A percentile compares a stretch with the other conserved stretches of the same genome.
phyloP scores from a whole-genome alignment of 768 basidiomycete genomes.

The Tricholoma terreum region DNA sequence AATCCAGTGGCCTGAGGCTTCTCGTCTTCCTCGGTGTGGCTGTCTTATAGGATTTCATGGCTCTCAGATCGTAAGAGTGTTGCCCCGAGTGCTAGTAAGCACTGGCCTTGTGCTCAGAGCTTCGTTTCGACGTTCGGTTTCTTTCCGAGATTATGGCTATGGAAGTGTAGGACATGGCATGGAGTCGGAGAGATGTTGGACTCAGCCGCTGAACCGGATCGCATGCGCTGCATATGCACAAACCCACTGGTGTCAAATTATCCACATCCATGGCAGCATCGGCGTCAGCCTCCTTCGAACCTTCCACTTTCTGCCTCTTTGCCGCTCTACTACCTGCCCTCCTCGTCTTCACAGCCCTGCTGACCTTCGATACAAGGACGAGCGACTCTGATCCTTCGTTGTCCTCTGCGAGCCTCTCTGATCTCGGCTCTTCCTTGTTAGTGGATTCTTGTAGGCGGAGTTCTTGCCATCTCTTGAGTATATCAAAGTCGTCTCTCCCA shows the following conservation, averaged over 20 bases:
- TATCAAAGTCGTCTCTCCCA: too few species aligned
- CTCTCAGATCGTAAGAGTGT: too few species aligned
- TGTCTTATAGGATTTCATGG: too few species aligned
- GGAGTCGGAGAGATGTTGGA: too few species aligned
- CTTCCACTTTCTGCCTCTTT: conserved; percentile 21
- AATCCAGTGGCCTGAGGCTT: not conserved
- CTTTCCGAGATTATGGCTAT: too few species aligned
- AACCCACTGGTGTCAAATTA: conserved; percentile 16
- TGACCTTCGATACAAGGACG: not conserved
- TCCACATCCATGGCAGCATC: conserved; percentile 8
- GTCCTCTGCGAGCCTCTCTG: too few species aligned
- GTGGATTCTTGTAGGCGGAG: conserved; percentile 32
- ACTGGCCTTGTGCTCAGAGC: not conserved
- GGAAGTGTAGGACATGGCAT: too few species aligned
- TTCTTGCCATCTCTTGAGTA: conserved; percentile 14
- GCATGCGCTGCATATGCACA: conserved; percentile 10
- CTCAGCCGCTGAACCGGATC: not conserved
- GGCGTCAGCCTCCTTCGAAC: too few species aligned
- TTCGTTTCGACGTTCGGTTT: conserved; percentile 13
- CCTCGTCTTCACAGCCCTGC: too few species aligned
- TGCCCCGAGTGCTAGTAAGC: too few species aligned
- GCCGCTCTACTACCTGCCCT: conserved; percentile 1
- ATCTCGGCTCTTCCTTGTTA: conserved; percentile 22
- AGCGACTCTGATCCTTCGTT: conserved; percentile 8
- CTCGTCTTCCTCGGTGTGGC: too few species aligned